Evolutionary conservation across 2,329 filamentous ascomycete genomes (phyloP).

Genomic region (Xylaria hypoxylon): DNA sequence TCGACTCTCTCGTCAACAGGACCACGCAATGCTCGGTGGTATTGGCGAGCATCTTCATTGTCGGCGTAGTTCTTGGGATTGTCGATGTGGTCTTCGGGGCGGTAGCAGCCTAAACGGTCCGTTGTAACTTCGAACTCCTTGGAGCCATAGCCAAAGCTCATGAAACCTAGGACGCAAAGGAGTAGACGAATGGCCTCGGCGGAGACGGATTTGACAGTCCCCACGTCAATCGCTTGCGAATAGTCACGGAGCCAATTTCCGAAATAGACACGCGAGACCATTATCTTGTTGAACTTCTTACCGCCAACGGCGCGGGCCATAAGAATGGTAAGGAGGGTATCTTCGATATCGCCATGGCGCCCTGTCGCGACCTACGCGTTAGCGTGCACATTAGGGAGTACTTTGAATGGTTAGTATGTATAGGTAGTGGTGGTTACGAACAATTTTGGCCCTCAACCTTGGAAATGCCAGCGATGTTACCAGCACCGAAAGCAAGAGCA

Average conservation of each 20-base stretch:
- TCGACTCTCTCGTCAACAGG: constrained; percentile 83
- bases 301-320: constrained; percentile 64
- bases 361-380: constrained; percentile 56
- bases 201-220: constrained; percentile 89
- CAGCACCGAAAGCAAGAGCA: constrained; percentile 83
- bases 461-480: constrained; percentile 85
- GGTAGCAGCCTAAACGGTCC: constrained; percentile 82
- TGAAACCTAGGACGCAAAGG: constrained; percentile 88
- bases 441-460: constrained; percentile 87
- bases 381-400: constrained; percentile 22
- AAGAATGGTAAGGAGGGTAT: constrained; percentile 80
- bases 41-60: constrained; percentile 84
- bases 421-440: constrained; percentile 53
- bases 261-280: constrained; percentile 91
- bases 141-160: constrained; percentile 86
- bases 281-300: constrained; percentile 90
- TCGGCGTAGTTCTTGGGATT: constrained; percentile 86
- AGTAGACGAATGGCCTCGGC: constrained; percentile 91
- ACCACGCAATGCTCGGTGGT: constrained; percentile 82
- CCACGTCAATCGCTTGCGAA: constrained; percentile 92
- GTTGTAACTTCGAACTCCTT: constrained; percentile 87
- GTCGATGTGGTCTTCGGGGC: constrained; percentile 86
- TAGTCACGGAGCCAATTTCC: constrained; percentile 96
- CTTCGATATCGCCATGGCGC: constrained; percentile 93
- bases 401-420: too few species aligned